These are phyloP conservation scores for Medicago arabica DNA, from an alignment of 306 rosid species.

Conservation along the genomic window DNA sequence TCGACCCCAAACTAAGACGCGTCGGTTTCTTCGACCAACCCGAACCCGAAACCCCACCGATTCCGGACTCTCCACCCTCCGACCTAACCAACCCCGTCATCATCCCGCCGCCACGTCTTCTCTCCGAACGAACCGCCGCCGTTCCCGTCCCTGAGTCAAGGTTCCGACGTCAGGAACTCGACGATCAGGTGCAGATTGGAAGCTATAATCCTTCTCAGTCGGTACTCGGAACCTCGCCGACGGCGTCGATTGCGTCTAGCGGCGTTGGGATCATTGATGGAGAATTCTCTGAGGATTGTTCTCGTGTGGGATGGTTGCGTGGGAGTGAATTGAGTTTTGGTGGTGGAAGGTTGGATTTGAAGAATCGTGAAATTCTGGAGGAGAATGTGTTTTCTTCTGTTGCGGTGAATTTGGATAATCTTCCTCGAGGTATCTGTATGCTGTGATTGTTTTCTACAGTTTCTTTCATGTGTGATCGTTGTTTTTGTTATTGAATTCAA, in stretches of 20 bases:
- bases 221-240: conserved; percentile 58
- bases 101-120: conserved; percentile 72
- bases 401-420: conserved; percentile 39
- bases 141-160: conserved; percentile 66
- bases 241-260: conserved; percentile 55
- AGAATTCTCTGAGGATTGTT: conserved; percentile 64
- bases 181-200: conserved; percentile 53
- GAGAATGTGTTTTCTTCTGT: conserved; percentile 1
- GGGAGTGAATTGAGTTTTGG: conserved; percentile 53
- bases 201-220: conserved; percentile 64
- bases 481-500: conserved; percentile 3
- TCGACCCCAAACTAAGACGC: conserved; percentile 75
- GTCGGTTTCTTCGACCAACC: conserved; percentile 70
- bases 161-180: conserved; percentile 46
- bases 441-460: conserved; percentile 1
- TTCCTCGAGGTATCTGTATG: conserved; percentile 51
- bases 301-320: conserved; percentile 47
- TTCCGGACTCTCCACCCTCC: conserved; percentile 48
- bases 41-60: conserved; percentile 32
- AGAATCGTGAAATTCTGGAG: conserved; percentile 22
- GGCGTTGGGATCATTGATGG: conserved; percentile 48
- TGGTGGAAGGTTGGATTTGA: conserved; percentile 52
- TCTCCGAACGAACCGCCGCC: conserved; percentile 64
- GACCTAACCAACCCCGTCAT: conserved; percentile 54
- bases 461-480: background rate